Base-by-base conservation (phyloP, 192 early-diverging fungal species). In the Dissophora globulifera region DNA sequence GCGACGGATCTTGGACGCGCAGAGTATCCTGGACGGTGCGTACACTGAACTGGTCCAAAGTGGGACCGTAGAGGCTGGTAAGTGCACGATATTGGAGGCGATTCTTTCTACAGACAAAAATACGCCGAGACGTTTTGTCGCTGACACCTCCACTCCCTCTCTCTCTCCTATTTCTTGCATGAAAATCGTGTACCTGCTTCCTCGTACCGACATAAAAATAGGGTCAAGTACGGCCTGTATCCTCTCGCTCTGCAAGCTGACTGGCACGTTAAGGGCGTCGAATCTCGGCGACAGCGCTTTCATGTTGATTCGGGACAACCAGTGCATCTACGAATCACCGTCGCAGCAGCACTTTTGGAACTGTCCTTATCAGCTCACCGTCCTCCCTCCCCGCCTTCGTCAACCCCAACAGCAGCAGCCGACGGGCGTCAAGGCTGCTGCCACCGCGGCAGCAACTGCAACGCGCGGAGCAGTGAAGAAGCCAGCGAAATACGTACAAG, bases 291-390 rank as follows among this genome's bases (percentile, higher is more conserved):
- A 88, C 35, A 85, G 83, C 40, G 81, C 86, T 6, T 88, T 86
- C 56, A 48, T 88, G 17, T 51, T 88, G 40, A 85, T 88, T 31
- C 80, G 86, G 10, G 81, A 82, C 60, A 70, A 83, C 27, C 63
- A 78, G 47, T 70, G 85, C 32, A 76, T 88, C 26, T 88, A 85
- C 57, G 86, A 88, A 64, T 83, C 81, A 23, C 83, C 86, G 0
- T 81, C 83, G 15, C 86, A 88, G 41, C 86, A 88, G 40, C 86
- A 88, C 67, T 88, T 85, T 64, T 88, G 84, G 58, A 88, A 88
- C 50, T 88, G 86, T 58, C 86, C 86, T 50, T 88, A 86, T 76
- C 86, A 88, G 58, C 71, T 88, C 47, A 86, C 84, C 0, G 78
- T 88, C 11, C 56, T 88, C 19, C 86, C 86, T 8, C 80, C 79